Base-by-base conservation (phyloP, 208 protist species). In the Histomonas meleagridis region DNA sequence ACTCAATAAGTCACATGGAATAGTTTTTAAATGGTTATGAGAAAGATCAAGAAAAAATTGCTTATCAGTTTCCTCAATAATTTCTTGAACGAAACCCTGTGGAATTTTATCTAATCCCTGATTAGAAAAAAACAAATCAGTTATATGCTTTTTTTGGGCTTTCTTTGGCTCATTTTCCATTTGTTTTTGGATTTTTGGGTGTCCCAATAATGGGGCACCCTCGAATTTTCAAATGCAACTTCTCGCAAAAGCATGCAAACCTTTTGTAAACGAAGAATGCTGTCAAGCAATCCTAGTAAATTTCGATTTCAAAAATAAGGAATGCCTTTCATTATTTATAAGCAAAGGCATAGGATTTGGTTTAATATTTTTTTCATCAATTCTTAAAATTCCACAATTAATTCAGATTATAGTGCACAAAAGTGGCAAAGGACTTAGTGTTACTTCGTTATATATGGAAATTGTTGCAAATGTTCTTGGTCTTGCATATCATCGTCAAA, bases 391-490 rank as follows among this genome's bases (percentile, higher is more conserved):
- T 14, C 76, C 76, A 18, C 76, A 86, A 55, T 46, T 86, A 26
- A 46, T 86, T 38, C n/a, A 46, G 18, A 86, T 86, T 55, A 43
- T 86, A 38, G 26, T 26, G 14, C 40, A 86, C 32, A 86, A 57
- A 49, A 86, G 76, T 55, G 76, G 76, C 2, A 32, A 86, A 55
- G 76, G 76, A 55, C 28, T 86, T 21, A 86, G 76, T 55, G 46
- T 51, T 51, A 51, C 76, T n/a, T 86, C 76, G 0, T 40, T 86
- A 16, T 86, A 57, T 35, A 86, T 86, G 76, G 76, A 86, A 86
- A 86, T 86, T 38, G 46, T 46, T 18, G 76, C 76, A 51, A 86
- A 86, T 28, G 76, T 86, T 86, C 76, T 86, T 16, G 76, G 46
- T 38, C 55, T 43, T n/a, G 32, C 46, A 7, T 86, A 86, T 55